Evolutionary conservation across 306 rosid genomes (phyloP), one percentile per base, ranked within the genome.

Genomic region (Ormosia semicastrata): DNA sequence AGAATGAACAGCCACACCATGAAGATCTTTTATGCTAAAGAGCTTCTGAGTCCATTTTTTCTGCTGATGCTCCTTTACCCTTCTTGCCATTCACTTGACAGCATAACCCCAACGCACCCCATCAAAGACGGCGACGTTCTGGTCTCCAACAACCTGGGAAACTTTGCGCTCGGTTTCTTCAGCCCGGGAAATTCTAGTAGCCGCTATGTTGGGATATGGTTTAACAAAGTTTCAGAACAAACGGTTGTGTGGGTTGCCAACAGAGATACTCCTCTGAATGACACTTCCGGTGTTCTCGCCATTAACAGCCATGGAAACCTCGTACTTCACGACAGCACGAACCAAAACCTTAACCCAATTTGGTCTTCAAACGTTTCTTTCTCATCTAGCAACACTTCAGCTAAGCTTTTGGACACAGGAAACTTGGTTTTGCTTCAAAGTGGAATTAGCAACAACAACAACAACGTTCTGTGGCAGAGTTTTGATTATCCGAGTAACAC

Each of bases 171-270:
- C 40, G 92, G 97, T 17, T 93, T 91, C 86, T 93, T 93, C 72
- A 88, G 82, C 52, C 87, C 83, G n/a, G 56, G 65, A 14, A 74
- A 78, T 66, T 93, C 97, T 5, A 85, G 18, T 30, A 40, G 1
- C 37, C 79, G 90, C 1, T 85, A 85, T 15, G 63, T 89, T 8
- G 98, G 94, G 43, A 86, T 93, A 47, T 88, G 98, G 97, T 93
- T 86, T 71, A 83, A 85, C 69, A 54, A 49, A 66, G 57, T 85
- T 36, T 85, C 93, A 1, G 76, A 72, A 7, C 77, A 70, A 78
- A 71, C 93, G 3, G 12, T 88, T 9, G 86, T 93, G 10, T 93
- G 98, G 98, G 91, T 93, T 39, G 97, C 97, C 7, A 93, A 91
- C 76, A 82, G 86, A 79, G 77, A 87, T 62, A 29, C 54, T 9